A percentile compares a stretch with the other conserved stretches of the same genome.
phyloP scores from a whole-genome alignment of 2,329 filamentous ascomycete genomes.

The Anthostomella pinea region DNA sequence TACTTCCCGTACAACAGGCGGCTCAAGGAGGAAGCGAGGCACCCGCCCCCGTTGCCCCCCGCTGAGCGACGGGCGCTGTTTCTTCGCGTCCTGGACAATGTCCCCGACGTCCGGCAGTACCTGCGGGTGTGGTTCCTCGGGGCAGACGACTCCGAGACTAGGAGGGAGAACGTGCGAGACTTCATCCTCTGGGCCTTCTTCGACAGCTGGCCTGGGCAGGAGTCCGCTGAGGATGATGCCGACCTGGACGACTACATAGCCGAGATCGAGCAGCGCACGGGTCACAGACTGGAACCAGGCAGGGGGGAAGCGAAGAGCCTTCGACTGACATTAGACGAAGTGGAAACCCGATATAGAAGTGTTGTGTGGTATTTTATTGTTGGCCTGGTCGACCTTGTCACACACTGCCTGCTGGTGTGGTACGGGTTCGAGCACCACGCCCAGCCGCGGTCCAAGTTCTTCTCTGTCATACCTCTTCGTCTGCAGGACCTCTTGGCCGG shows the following conservation, averaged over 20 bases:
- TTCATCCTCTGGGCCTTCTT: conserved; percentile 69
- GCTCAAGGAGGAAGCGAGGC: conserved; percentile 37
- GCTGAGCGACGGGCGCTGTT: conserved; percentile 55
- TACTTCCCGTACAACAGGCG: conserved; percentile 41
- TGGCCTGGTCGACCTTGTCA: conserved; percentile 52
- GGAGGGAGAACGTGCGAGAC: conserved; percentile 64
- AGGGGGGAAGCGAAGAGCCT: conserved; percentile 54
- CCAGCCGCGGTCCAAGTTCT: conserved; percentile 35
- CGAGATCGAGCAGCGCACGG: conserved; percentile 52
- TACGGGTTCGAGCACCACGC: conserved; percentile 53
- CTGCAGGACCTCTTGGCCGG: conserved; percentile 46
- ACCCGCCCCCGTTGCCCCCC: conserved; percentile 41
- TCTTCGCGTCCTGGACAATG: conserved; percentile 50
- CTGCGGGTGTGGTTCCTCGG: conserved; percentile 65
- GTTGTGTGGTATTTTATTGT: conserved; percentile 62
- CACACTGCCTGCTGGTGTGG: conserved; percentile 43
- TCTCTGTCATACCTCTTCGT: conserved; percentile 57
- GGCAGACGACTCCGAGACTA: conserved; percentile 54
- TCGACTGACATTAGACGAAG: conserved; percentile 63
- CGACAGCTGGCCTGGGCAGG: conserved; percentile 36
- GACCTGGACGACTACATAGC: conserved; percentile 49
- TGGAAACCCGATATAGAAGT: conserved; percentile 59
- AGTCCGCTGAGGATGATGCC: conserved; percentile 32
- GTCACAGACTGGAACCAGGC: conserved; percentile 50
- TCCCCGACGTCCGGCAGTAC: conserved; percentile 55